Evolutionary conservation across 73 alveolate species (phyloP).

Genomic region (Tetrahymena malaccensis): DNA sequence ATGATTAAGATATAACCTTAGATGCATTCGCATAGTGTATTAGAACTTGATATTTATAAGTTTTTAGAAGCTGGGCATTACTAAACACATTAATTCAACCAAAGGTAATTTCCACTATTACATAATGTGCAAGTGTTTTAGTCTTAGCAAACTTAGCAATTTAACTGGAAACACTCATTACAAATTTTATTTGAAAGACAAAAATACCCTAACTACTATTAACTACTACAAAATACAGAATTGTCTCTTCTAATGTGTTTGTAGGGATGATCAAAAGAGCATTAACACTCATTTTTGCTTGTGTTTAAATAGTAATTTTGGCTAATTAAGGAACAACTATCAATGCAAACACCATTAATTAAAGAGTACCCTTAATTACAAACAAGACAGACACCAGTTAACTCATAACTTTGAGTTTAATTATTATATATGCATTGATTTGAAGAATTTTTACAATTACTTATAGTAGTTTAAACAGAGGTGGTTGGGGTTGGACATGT

Average conservation of each 20-base stretch:
- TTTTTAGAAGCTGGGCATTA: neutral
- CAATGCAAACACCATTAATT: neutral
- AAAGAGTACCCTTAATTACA: neutral
- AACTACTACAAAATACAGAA: neutral
- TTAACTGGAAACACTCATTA: neutral
- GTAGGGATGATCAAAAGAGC: neutral
- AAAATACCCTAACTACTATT: neutral
- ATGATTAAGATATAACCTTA: neutral
- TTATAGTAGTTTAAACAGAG: neutral
- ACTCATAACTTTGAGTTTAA: neutral
- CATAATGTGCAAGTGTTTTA: neutral
- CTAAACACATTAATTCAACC: neutral
- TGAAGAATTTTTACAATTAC: neutral
- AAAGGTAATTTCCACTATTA: neutral
- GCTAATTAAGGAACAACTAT: neutral
- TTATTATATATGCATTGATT: neutral
- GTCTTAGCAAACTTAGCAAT: neutral
- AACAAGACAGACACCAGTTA: neutral
- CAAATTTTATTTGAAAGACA: neutral
- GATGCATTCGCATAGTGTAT: neutral
- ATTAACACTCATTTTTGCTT: neutral
- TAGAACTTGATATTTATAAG: neutral
- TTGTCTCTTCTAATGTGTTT: neutral
- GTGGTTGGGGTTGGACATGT: neutral
- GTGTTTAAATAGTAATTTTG: neutral